These are phyloP conservation scores for Saccharomycopsis sp. DNA, from an alignment of 805 yeast species.

Conservation along the genomic window DNA sequence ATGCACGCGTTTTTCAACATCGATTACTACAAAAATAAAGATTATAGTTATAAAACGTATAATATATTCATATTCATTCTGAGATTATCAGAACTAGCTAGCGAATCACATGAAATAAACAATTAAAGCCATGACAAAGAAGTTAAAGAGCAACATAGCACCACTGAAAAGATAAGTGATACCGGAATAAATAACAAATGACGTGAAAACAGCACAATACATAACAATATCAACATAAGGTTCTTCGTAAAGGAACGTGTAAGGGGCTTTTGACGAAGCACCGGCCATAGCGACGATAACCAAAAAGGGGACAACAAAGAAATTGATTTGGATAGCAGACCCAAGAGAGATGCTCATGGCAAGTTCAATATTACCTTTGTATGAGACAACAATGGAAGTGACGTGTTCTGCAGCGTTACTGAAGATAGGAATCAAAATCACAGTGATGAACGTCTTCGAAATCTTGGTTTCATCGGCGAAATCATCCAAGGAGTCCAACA, in stretches of 20 bases:
- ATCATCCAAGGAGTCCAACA: conserved; percentile 15
- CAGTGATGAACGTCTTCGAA: conserved; percentile 18
- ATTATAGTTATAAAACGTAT: too few species aligned
- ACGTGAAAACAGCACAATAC: conserved; percentile 12
- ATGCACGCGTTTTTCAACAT: too few species aligned
- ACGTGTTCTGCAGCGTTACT: conserved; percentile 21
- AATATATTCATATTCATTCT: too few species aligned
- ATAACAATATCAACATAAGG: conserved; percentile 13
- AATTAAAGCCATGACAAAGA: conserved; percentile 6
- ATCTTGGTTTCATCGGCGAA: conserved; percentile 15
- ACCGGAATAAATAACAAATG: conserved; percentile 16
- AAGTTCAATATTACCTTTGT: conserved; percentile 18
- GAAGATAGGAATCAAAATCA: conserved; percentile 19
- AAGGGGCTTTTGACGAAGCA: conserved; percentile 10
- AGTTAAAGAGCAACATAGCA: conserved; percentile 8
- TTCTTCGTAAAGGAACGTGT: conserved; percentile 15
- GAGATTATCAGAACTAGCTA: too few species aligned
- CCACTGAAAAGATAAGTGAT: conserved; percentile 17
- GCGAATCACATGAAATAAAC: conserved; percentile 10
- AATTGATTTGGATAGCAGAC: conserved; percentile 20
- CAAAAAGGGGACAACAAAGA: conserved; percentile 19
- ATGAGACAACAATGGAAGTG: conserved; percentile 19
- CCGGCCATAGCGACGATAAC: conserved; percentile 14
- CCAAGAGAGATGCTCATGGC: conserved; percentile 20
- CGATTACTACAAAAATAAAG: too few species aligned